phyloP scores from a whole-genome alignment of 139 green algal genomes.

The Nannochloris sp. region DNA sequence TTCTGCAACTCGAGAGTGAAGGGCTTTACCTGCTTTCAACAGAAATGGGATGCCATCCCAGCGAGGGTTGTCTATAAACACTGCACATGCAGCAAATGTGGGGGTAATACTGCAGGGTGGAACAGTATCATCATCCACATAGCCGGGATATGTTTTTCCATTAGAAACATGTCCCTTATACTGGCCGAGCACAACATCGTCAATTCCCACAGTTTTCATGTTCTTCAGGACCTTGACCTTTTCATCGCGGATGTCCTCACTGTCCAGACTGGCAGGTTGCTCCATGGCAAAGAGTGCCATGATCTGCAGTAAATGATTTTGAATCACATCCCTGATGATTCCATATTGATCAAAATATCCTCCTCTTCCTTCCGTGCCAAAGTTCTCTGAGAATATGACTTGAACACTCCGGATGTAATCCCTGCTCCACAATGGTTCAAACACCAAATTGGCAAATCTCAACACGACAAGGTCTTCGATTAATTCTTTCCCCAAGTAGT shows the following conservation, averaged over 20 bases:
- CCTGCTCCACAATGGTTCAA: conserved; percentile 95
- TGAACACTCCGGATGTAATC: conserved; percentile 95
- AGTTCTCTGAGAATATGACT: conserved; percentile 97
- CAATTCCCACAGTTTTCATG: conserved; percentile 69
- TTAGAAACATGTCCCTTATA: conserved; percentile 51
- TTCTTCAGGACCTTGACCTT: conserved; percentile 96
- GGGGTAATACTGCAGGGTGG: conserved; percentile 70
- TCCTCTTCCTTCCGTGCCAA: conserved; percentile 93
- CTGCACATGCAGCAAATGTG: conserved; percentile 86
- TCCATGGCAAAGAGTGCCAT: conserved; percentile 98
- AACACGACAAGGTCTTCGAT: conserved; percentile 98
- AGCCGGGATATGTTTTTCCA: conserved; percentile 54
- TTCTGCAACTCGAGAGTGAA: conserved; percentile 79
- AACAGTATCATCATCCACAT: conserved; percentile 94
- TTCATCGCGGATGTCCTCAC: conserved; percentile 97
- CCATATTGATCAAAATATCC: conserved; percentile 99
- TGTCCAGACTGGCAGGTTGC: conserved; percentile 72
- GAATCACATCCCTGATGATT: conserved; percentile 97
- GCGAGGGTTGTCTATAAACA: conserved; percentile 94
- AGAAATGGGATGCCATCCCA: conserved; percentile 99
- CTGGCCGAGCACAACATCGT: conserved; percentile 96
- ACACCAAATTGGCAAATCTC: conserved; percentile 95
- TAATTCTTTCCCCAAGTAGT: conserved; percentile 99
- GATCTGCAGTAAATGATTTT: conserved; percentile 98
- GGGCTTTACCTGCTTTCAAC: conserved; percentile 96